Base-by-base conservation (phyloP, 1,139 yeast genomes). In the Blastobotrys raffinosifermentans region DNA sequence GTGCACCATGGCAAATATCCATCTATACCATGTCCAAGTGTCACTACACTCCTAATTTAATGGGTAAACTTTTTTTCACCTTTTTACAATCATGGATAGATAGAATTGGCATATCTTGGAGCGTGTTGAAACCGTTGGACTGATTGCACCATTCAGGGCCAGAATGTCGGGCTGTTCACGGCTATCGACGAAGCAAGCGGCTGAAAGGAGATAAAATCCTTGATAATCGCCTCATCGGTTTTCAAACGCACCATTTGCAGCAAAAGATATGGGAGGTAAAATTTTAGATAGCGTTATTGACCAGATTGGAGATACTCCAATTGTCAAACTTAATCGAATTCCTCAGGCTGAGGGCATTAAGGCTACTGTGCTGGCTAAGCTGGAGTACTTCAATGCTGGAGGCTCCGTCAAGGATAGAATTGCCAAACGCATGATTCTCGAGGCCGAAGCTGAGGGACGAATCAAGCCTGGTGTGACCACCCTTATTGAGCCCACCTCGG, bases 401-500 rank as follows among this genome's bases (percentile, higher is more conserved):
- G 84, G 84, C 5, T 77, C 82, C 31, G 78, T 77, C 57, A 77
- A 77, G 63, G 84, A 77, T 55, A 72, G 84, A 57, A 77, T 64
- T 37, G 69, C 69, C 31, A 56, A 59, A 66, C 63, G 81, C 57
- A 78, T 85, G 76, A 81, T 85, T 19, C 80, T 81, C 54, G 84
- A 83, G 57, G 94, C 94, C 17, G 95, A 85, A 61, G 75, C 73
- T 51, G 67, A 71, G 22, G 94, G 95, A 35, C 66, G 76, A 50
- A 82, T 85, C 53, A 82, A 80, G 64, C 94, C 94, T 14, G 93
- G 93, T 2, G 27, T 25, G 27, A 78, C 81, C 56, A 84, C 94
- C 21, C 67, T 85, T 55, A 84, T 85, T 50, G 95, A 85, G 64
- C 94, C 94, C 39, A 85, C 95, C 21, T 80, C 91, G 10, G 94